Evolutionary conservation across 208 protist species (phyloP), one percentile per base, ranked within the genome.

Genomic region (Trichomonas vaginalis): DNA sequence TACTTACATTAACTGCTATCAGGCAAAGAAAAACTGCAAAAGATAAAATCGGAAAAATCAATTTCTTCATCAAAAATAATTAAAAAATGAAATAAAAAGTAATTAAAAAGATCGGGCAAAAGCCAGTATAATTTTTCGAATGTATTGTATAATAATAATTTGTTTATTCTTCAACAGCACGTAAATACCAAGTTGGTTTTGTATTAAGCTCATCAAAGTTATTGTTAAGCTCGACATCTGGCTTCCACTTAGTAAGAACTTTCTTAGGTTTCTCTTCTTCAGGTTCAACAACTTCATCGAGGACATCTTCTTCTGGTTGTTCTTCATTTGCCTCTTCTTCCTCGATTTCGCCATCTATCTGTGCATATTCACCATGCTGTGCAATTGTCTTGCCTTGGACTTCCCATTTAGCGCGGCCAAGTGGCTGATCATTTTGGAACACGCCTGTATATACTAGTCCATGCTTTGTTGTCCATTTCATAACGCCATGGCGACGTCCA

Each of bases 371-470:
- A 51, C 86, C 86, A 51, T 92, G 86, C 15, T 92, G 86, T 42
- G 86, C 86, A 27, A 92, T 35, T n/a, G n/a, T 27, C n/a, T 92
- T 92, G 27, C 86, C 86, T 3, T 23, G 40, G 15, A 56, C 40
- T 42, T 92, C 86, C 86, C 86, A 92, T 32, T 92, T 92, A n/a
- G 40, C 86, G 21, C 86, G 12, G 21, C 86, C 86, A 47, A 92
- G 86, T 8, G 40, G 86, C n/a, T 92, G 86, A 51, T 92, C 86
- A 51, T 92, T 92, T 45, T 92, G 86, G 45, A 92, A 92, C 37
- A 92, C 46, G 12, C 86, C 86, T 35, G 86, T 92, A 27, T 92
- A 92, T 40, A 92, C 37, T 14, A 92, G 27, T 39, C 86, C 86
- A 39, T 42, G 48, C 46, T 92, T 92, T 14, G 45, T 42, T 32